Evolutionary conservation across 192 early-diverging fungal species (phyloP).

Genomic region (Obelidium mucronatum): DNA sequence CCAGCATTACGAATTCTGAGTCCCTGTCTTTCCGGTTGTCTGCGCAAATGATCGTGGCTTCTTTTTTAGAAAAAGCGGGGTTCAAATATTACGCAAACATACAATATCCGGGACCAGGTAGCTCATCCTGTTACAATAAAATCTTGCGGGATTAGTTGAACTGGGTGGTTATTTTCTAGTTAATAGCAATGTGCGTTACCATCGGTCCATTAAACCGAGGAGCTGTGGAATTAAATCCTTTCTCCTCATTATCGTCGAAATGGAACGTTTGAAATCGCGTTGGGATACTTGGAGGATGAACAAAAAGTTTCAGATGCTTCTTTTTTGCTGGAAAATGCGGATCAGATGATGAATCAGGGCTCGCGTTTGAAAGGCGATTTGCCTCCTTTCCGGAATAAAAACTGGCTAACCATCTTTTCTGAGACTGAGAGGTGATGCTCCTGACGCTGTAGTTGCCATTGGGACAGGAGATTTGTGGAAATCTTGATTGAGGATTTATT

Average conservation of each 20-base stretch:
- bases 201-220: conserved; percentile 43
- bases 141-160: not conserved
- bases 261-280: conserved; percentile 61
- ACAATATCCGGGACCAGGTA: conserved; percentile 65
- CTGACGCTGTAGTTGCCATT: not conserved
- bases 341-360: not conserved
- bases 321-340: not conserved
- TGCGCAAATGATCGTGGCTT: not conserved
- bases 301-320: conserved; percentile 51
- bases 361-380: too few species aligned
- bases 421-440: not conserved
- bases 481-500: not conserved
- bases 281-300: conserved; percentile 62
- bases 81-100: not conserved
- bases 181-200: too few species aligned
- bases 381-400: not conserved
- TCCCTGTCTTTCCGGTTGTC: conserved; percentile 30
- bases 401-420: not conserved
- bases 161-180: too few species aligned
- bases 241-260: conserved; percentile 58
- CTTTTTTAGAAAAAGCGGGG: not conserved
- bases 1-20: conserved; percentile 14
- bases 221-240: conserved; percentile 57
- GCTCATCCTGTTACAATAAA: conserved; percentile 45
- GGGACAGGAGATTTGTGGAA: not conserved